A percentile compares a stretch with the other conserved stretches of the same genome.
Evolutionary conservation across 352 stramenopile genomes (phyloP).

Genomic region (Blastocystis sp.): DNA sequence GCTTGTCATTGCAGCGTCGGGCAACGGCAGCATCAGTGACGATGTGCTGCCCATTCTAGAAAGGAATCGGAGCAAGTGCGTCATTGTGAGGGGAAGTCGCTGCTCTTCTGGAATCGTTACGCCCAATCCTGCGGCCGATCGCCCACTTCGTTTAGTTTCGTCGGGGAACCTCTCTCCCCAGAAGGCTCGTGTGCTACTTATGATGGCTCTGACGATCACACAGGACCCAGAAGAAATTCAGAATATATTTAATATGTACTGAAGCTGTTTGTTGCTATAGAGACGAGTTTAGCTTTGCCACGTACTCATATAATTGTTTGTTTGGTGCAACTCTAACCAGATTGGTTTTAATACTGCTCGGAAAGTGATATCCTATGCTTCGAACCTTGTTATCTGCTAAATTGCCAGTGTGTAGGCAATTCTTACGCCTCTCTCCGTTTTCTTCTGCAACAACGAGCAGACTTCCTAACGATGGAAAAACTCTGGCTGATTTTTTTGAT

Average conservation of each 20-base stretch:
- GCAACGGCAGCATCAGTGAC: slow-evolving; percentile 51
- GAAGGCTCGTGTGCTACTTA: slow-evolving; percentile 33
- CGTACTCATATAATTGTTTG: not conserved
- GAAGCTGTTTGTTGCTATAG: slow-evolving; percentile 6
- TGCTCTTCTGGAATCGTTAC: slow-evolving; percentile 48
- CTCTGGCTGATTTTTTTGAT: not conserved
- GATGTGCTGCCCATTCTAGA: slow-evolving; percentile 6
- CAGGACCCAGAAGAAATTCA: not conserved
- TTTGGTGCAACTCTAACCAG: not conserved
- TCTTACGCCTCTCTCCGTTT: not conserved
- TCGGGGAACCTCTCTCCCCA: slow-evolving; percentile 36
- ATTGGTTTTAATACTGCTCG: not conserved
- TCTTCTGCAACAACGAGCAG: not conserved
- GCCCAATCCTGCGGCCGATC: not conserved
- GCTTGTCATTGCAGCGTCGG: not conserved
- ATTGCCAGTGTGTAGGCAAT: not conserved
- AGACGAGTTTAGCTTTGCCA: too few relatives aligned
- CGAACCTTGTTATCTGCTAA: not conserved
- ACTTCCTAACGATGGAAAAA: slow-evolving; percentile 11
- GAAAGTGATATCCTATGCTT: not conserved
- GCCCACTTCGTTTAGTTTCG: not conserved
- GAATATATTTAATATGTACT: slow-evolving; percentile 43
- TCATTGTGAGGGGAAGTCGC: slow-evolving; percentile 8
- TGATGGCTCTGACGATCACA: slow-evolving; percentile 46
- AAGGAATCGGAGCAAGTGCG: slow-evolving; percentile 10